Evolutionary conservation across 177 flowering plant genomes (phyloP).

Genomic region (Viscum album): DNA sequence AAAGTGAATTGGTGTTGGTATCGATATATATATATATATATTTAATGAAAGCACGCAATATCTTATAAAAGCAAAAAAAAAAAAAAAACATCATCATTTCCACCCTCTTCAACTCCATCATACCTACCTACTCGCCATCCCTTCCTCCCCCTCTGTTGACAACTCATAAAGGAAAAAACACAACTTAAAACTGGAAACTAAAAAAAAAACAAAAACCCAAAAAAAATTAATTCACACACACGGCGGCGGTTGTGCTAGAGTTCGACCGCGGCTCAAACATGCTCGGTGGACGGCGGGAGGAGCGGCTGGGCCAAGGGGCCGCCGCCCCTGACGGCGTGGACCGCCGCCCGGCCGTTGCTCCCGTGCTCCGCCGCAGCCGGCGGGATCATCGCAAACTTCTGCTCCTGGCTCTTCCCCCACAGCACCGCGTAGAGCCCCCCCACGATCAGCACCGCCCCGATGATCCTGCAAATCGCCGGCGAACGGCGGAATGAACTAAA

Average conservation of each 20-base stretch:
- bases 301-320: constrained; percentile 70
- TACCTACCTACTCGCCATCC: neutral
- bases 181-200: neutral
- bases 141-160: neutral
- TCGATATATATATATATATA: too few species aligned
- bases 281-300: constrained; percentile 52
- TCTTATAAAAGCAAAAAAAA: too few species aligned
- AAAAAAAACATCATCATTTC: constrained; percentile 10
- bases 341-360: constrained; percentile 23
- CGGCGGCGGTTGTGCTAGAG: neutral
- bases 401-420: constrained; percentile 84
- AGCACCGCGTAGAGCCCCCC: constrained; percentile 72
- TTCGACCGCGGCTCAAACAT: constrained; percentile 31
- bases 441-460: constrained; percentile 84
- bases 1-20: too few species aligned
- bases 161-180: neutral
- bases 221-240: constrained; percentile 16
- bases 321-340: constrained; percentile 34
- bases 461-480: constrained; percentile 52
- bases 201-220: neutral
- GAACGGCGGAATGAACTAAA: neutral
- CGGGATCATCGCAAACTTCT: constrained; percentile 37
- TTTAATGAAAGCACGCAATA: too few species aligned
- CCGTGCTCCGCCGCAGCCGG: constrained; percentile 35
- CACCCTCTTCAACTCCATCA: constrained; percentile 13